A percentile compares a stretch with the other conserved stretches of the same genome.
Conservation (phyloP, 768 basidiomycete genomes). For the Boletus rubropictus region DNA sequence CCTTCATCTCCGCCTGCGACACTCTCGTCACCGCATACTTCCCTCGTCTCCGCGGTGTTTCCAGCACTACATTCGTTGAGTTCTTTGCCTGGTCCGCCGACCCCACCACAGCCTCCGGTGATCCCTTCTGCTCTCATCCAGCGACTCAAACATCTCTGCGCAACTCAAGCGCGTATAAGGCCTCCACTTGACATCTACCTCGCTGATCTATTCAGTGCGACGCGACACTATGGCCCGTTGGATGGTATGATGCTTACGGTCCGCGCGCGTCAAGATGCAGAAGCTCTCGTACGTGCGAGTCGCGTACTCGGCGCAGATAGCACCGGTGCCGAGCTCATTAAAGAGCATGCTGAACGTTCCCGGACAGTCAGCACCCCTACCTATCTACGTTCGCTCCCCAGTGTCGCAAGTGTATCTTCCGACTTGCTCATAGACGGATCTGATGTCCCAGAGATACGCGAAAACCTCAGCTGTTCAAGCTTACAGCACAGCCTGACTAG, state of each 20-base stretch:
- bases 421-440: slow-evolving; percentile 17
- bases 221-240: slow-evolving; percentile 62
- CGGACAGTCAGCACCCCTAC: slow-evolving; percentile 17
- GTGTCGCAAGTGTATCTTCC: slow-evolving; percentile 18
- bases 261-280: slow-evolving; percentile 55
- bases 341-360: slow-evolving; percentile 19
- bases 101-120: slow-evolving; percentile 23
- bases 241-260: slow-evolving; percentile 65
- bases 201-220: slow-evolving; percentile 67
- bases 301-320: slow-evolving; percentile 59
- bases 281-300: slow-evolving; percentile 60
- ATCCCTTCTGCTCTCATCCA: slow-evolving; percentile 29
- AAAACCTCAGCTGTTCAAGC: slow-evolving; percentile 1
- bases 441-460: slow-evolving; percentile 12
- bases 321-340: slow-evolving; percentile 55
- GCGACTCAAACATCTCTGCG: slow-evolving; percentile 25
- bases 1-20: slow-evolving; percentile 26
- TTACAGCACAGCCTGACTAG: slow-evolving; percentile 4
- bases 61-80: slow-evolving; percentile 11
- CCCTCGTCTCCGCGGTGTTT: slow-evolving; percentile 26
- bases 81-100: slow-evolving; percentile 24
- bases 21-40: slow-evolving; percentile 26
- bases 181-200: slow-evolving; percentile 56
- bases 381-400: slow-evolving; percentile 15
- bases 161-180: slow-evolving; percentile 40